Evolutionary conservation across 2,329 filamentous ascomycete genomes (phyloP), one percentile per base, ranked within the genome.

Genomic region (Botrytis paeoniae): DNA sequence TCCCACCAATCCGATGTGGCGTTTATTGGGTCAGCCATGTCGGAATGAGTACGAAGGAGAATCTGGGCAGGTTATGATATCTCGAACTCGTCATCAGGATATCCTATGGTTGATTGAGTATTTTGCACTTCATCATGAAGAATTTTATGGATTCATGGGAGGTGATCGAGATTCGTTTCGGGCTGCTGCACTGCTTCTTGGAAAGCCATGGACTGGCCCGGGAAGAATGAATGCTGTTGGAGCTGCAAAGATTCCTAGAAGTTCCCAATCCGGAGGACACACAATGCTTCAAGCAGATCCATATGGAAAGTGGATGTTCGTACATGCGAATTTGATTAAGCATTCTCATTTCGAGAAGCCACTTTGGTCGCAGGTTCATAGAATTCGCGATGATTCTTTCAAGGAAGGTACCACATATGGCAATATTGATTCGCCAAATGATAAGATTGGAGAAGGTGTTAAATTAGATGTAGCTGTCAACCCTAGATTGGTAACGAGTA

Each of bases 251-350:
- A 25, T 72, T 2, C 37, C 51, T 0, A 71, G 48, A 32, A 51
- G 68, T 22, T n/a, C 29, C 3, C 48, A 51, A 35, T 73, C 69
- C 4, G 75, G 76, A 35, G 76, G 76, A n/a, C 76, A 77, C 69
- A 76, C 76, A 0, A 76, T 77, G 75, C 70, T 76, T 16, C 76
- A 77, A 29, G 73, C 75, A 51, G 75, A 76, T 25, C 71, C 69
- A 25, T 72, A 74, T 22, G 76, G 76, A 37, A 72, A 69, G 41
- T 76, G 75, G 75, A 63, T 75, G 72, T 77, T 77, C 59, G 75
- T 77, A n/a, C 76, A 77, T 73, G 76, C 75, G 48, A 76, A 76
- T 73, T 32, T 77, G 71, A 74, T 77, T 6, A 77, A 77, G 45
- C 75, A 77, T 74, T 66, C 65, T 7, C 22, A 60, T 7, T 77